These are phyloP conservation scores for Ajuga chamaepitys DNA, from an alignment of 257 asterid species.

Conservation along the genomic window DNA sequence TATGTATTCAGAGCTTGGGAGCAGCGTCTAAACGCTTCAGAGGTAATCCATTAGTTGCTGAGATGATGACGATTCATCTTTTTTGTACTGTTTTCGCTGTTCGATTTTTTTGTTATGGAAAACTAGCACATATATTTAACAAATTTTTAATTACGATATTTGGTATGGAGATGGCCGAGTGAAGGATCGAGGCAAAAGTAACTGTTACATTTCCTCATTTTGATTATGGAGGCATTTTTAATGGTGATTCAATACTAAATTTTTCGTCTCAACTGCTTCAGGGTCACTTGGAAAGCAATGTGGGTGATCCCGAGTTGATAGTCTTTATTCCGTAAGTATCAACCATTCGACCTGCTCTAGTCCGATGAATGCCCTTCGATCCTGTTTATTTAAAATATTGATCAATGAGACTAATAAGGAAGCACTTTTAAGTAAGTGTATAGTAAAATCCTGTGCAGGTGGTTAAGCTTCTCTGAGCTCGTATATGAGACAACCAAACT, in stretches of 20 bases:
- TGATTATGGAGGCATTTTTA: slow-evolving; percentile 5
- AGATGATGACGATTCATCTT: background rate
- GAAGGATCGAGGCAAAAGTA: no score
- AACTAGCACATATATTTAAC: no score
- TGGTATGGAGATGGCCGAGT: no score
- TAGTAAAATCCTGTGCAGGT: background rate
- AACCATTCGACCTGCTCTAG: slow-evolving; percentile 6
- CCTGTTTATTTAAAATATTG: background rate
- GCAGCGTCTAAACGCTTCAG: slow-evolving; percentile 68
- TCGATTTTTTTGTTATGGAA: no score
- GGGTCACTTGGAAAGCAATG: slow-evolving; percentile 97
- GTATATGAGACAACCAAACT: no score
- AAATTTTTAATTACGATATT: background rate
- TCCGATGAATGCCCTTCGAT: background rate
- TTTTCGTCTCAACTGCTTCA: slow-evolving; percentile 24
- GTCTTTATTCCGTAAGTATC: slow-evolving; percentile 88
- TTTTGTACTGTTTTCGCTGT: background rate
- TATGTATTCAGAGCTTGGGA: slow-evolving; percentile 94
- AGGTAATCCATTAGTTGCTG: slow-evolving; percentile 36
- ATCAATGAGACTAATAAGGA: background rate
- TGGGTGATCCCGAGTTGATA: slow-evolving; percentile 91
- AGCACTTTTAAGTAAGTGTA: background rate
- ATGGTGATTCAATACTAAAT: background rate
- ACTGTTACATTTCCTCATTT: no score
- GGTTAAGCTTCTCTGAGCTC: no score